phyloP scores from a whole-genome alignment of 2,329 filamentous ascomycete genomes.

The Fonsecaea erecta region DNA sequence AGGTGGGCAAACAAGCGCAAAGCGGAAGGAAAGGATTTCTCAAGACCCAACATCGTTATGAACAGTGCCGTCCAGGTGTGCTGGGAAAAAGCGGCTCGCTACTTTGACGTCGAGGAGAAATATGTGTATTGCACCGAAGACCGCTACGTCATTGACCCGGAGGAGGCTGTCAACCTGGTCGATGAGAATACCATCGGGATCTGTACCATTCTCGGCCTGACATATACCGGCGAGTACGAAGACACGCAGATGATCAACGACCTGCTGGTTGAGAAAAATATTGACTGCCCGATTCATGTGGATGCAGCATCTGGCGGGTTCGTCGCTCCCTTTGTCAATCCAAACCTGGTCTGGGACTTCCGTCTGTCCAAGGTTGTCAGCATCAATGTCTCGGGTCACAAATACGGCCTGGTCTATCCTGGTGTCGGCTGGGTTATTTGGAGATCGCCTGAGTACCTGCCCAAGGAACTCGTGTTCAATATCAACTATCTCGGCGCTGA shows the following conservation, averaged over 20 bases:
- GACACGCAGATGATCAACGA: constrained; percentile 92
- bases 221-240: constrained; percentile 95
- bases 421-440: constrained; percentile 95
- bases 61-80: constrained; percentile 94
- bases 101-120: constrained; percentile 93
- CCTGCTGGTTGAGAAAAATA: constrained; percentile 71
- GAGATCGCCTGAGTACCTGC: constrained; percentile 80
- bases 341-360: constrained; percentile 89
- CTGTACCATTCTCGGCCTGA: constrained; percentile 86
- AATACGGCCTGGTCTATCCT: constrained; percentile 79
- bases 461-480: constrained; percentile 94
- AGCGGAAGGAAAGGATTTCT: constrained; percentile 78
- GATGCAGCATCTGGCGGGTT: constrained; percentile 93
- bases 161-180: constrained; percentile 64
- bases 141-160: constrained; percentile 67
- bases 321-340: constrained; percentile 87
- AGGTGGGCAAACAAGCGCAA: constrained; percentile 86
- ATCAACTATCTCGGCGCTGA: constrained; percentile 98
- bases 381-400: constrained; percentile 94
- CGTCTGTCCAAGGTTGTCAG: constrained; percentile 84
- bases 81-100: constrained; percentile 90
- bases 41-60: constrained; percentile 92
- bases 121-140: constrained; percentile 67
- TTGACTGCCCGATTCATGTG: constrained; percentile 89
- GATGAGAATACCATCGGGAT: constrained; percentile 85